These are phyloP conservation scores for Xerocomellus amylosporus DNA, from an alignment of 768 basidiomycete species.

Conservation along the genomic window DNA sequence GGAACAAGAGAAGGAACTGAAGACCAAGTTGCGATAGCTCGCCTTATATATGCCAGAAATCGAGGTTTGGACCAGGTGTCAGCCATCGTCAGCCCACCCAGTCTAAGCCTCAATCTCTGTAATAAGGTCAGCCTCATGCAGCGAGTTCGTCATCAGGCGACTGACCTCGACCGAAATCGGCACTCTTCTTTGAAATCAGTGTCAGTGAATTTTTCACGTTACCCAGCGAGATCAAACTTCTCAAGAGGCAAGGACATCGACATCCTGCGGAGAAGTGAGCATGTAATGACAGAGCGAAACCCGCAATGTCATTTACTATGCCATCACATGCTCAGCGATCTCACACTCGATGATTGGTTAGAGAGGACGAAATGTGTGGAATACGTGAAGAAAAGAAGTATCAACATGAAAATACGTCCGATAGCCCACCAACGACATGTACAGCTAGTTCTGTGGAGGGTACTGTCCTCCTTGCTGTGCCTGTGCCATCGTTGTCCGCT, in stretches of 20 bases:
- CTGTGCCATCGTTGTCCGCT: slow-evolving; percentile 30
- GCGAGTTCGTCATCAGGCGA: background rate
- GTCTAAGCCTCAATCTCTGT: background rate
- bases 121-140: background rate
- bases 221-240: background rate
- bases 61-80: background rate
- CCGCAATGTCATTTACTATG: background rate
- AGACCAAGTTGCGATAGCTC: background rate
- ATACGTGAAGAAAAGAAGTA: slow-evolving; percentile 7
- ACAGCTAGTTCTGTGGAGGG: slow-evolving; percentile 28
- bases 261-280: background rate
- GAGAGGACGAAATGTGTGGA: slow-evolving; percentile 3
- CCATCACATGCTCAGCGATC: background rate
- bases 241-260: background rate
- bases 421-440: slow-evolving; percentile 14
- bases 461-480: slow-evolving; percentile 33
- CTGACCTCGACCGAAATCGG: background rate
- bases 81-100: background rate
- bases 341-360: slow-evolving; percentile 2
- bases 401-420: slow-evolving; percentile 15
- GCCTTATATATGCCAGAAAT: slow-evolving; percentile 9
- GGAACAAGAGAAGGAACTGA: slow-evolving; percentile 1
- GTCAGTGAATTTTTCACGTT: background rate
- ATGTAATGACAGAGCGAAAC: background rate
- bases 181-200: background rate